These are phyloP conservation scores for Penicillium psychrosexuale DNA, from an alignment of 2,329 filamentous ascomycete genomes.

Conservation along the genomic window DNA sequence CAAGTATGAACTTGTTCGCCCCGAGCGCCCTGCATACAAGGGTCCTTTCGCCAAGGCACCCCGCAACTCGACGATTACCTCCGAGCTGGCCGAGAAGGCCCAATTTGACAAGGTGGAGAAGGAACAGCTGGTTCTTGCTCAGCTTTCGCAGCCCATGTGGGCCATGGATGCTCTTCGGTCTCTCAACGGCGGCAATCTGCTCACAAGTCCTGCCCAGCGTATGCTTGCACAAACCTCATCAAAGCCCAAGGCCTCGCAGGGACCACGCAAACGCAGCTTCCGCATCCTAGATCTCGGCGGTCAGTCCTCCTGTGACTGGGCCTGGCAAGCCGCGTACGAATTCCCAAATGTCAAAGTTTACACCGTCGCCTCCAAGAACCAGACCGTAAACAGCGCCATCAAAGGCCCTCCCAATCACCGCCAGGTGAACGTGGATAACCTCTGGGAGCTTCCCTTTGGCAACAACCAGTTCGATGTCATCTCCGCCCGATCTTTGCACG, in stretches of 20 bases:
- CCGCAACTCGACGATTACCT: slow-evolving; percentile 62
- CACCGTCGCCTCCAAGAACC: slow-evolving; percentile 76
- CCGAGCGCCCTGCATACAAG: slow-evolving; percentile 68
- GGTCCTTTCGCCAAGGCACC: slow-evolving; percentile 68
- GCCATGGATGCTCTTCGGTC: slow-evolving; percentile 60
- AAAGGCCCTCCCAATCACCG: slow-evolving; percentile 85
- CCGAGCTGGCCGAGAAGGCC: slow-evolving; percentile 54
- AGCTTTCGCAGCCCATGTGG: slow-evolving; percentile 62
- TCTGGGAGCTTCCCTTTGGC: slow-evolving; percentile 80
- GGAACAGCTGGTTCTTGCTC: slow-evolving; percentile 74
- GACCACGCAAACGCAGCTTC: slow-evolving; percentile 44
- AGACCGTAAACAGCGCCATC: slow-evolving; percentile 70
- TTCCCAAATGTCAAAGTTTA: slow-evolving; percentile 84
- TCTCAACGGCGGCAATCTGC: slow-evolving; percentile 59
- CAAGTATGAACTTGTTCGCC: slow-evolving; percentile 73
- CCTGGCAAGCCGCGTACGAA: slow-evolving; percentile 85
- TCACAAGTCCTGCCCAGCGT: slow-evolving; percentile 53
- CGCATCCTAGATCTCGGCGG: slow-evolving; percentile 84
- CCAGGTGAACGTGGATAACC: slow-evolving; percentile 70
- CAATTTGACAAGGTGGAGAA: slow-evolving; percentile 57
- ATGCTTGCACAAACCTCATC: slow-evolving; percentile 23
- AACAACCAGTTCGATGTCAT: slow-evolving; percentile 87
- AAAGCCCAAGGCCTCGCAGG: slow-evolving; percentile 22
- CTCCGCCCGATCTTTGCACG: slow-evolving; percentile 81
- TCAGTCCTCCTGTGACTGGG: slow-evolving; percentile 85